Percentiles rank a stretch among this genome's conserved stretches.
phyloP scores from a whole-genome alignment of 495 filamentous ascomycete species.

The Antarctomyces pellizariae region DNA sequence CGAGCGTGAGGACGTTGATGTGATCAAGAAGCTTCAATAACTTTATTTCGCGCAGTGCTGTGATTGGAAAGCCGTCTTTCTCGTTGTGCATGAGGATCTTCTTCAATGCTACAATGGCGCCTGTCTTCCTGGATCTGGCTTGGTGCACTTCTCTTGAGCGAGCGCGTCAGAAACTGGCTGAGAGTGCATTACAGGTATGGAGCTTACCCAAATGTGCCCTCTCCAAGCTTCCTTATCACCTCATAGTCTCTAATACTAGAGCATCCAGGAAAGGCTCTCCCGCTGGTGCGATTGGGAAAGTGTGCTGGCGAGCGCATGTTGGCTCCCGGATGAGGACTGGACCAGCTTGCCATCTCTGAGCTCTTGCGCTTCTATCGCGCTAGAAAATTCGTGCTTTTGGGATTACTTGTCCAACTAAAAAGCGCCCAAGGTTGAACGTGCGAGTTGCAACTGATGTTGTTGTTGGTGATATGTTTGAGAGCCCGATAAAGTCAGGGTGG shows the following conservation, averaged over 20 bases:
- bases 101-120: constrained; percentile 64
- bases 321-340: constrained; percentile 5
- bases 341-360: too few species aligned
- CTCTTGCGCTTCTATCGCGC: too few species aligned
- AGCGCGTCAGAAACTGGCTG: constrained; percentile 7
- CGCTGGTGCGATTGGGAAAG: constrained; percentile 2
- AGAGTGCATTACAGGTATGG: neutral
- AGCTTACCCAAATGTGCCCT: constrained; percentile 83
- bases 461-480: too few species aligned
- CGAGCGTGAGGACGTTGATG: constrained; percentile 62
- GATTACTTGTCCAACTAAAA: too few species aligned
- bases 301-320: constrained; percentile 4
- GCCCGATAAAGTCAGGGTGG: too few species aligned
- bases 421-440: too few species aligned
- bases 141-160: constrained; percentile 67
- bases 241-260: constrained; percentile 77
- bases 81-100: constrained; percentile 83
- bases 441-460: too few species aligned
- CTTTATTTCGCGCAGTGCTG: constrained; percentile 75
- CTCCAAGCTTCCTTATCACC: constrained; percentile 74
- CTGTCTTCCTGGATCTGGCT: constrained; percentile 50
- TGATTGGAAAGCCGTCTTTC: constrained; percentile 66
- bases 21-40: constrained; percentile 84
- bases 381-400: too few species aligned
- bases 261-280: constrained; percentile 48